Percentiles rank a stretch among this genome's conserved stretches.
Conservation (phyloP, 495 filamentous ascomycete species). For the Echria macrotheca region DNA sequence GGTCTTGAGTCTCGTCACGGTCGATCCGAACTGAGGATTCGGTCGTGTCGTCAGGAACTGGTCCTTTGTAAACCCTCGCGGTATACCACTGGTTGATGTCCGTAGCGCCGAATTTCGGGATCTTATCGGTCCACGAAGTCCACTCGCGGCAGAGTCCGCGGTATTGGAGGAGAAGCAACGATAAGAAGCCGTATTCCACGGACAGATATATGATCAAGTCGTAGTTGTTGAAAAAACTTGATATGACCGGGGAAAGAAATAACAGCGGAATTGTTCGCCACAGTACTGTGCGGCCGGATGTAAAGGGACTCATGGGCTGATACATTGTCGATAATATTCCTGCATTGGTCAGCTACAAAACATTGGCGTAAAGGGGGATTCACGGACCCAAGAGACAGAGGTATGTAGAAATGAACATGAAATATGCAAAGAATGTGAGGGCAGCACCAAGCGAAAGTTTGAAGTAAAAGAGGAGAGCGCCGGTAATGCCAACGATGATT, state of each 20-base stretch:
- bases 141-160: conserved; percentile 44
- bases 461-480: conserved; percentile 13
- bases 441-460: conserved; percentile 24
- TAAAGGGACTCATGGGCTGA: conserved; percentile 22
- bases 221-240: conserved; percentile 38
- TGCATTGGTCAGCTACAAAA: conserved; percentile 2
- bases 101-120: conserved; percentile 42
- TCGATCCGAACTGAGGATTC: not conserved
- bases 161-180: conserved; percentile 40
- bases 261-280: conserved; percentile 42
- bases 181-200: conserved; percentile 42
- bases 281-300: conserved; percentile 32
- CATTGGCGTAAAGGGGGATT: not conserved
- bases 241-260: conserved; percentile 43
- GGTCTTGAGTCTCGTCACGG: not conserved
- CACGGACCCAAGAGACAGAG: conserved; percentile 39
- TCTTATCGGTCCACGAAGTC: conserved; percentile 45
- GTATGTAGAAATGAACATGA: conserved; percentile 46
- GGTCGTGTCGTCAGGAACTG: conserved; percentile 4
- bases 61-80: conserved; percentile 10
- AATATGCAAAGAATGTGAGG: conserved; percentile 47
- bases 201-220: conserved; percentile 46
- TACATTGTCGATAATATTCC: conserved; percentile 30
- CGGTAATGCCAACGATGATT: conserved; percentile 13
- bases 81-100: conserved; percentile 49